Evolutionary conservation across 2,329 filamentous ascomycete genomes (phyloP).

Genomic region (Akanthomyces lecanii): DNA sequence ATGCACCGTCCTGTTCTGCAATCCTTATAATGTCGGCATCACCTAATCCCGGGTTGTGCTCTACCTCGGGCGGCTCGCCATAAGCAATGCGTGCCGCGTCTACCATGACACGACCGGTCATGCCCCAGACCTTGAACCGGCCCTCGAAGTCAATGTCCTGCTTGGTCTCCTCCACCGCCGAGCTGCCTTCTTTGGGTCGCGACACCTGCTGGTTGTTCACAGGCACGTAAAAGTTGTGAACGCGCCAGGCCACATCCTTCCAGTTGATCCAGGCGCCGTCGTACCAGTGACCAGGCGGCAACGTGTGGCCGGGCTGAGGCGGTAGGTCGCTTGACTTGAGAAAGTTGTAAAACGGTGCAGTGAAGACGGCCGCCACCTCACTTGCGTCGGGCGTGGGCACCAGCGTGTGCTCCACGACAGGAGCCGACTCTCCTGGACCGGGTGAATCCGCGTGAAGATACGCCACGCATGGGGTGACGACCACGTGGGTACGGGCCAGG

Average conservation of each 20-base stretch:
- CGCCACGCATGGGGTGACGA: slow-evolving; percentile 72
- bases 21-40: slow-evolving; percentile 49
- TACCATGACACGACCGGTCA: slow-evolving; percentile 88
- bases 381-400: slow-evolving; percentile 80
- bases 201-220: slow-evolving; percentile 66
- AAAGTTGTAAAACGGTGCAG: slow-evolving; percentile 82
- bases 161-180: slow-evolving; percentile 43
- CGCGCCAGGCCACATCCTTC: slow-evolving; percentile 72
- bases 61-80: slow-evolving; percentile 76
- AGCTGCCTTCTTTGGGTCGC: slow-evolving; percentile 50
- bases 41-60: slow-evolving; percentile 55
- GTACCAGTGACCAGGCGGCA: slow-evolving; percentile 70
- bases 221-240: slow-evolving; percentile 92
- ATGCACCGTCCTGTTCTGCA: slow-evolving; percentile 43
- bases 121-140: slow-evolving; percentile 85
- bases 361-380: slow-evolving; percentile 92
- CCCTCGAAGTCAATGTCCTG: slow-evolving; percentile 34
- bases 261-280: slow-evolving; percentile 75
- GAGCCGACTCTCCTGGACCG: slow-evolving; percentile 30
- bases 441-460: slow-evolving; percentile 63
- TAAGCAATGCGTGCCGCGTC: slow-evolving; percentile 86
- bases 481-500: slow-evolving; percentile 68
- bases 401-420: slow-evolving; percentile 62
- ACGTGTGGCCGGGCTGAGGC: slow-evolving; percentile 31
- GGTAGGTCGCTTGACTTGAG: slow-evolving; percentile 57